These are phyloP conservation scores for Stentor roeselii DNA, from an alignment of 73 alveolate species.

Conservation along the genomic window DNA sequence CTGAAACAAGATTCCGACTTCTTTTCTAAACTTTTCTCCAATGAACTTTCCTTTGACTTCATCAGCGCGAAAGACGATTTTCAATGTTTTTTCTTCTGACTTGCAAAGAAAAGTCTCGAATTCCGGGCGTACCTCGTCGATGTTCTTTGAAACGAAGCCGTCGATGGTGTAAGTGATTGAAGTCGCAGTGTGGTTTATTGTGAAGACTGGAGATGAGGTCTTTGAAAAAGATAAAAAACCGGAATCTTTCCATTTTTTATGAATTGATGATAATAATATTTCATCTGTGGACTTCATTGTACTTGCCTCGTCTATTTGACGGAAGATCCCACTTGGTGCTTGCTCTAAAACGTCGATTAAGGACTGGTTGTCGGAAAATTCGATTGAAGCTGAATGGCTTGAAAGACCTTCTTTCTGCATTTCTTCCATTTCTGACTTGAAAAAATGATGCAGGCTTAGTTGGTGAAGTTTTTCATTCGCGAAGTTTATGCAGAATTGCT, in stretches of 20 bases:
- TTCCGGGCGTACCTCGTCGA: slow-evolving; percentile 62
- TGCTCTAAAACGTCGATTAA: neutral
- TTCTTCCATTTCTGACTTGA: neutral
- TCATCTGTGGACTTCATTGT: neutral
- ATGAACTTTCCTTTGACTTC: slow-evolving; percentile 54
- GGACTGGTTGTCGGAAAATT: neutral
- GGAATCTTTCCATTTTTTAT: no score
- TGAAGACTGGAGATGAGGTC: neutral
- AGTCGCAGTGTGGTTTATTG: neutral
- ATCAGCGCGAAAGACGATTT: slow-evolving; percentile 42
- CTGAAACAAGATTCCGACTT: slow-evolving; percentile 58
- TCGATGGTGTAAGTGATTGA: slow-evolving; percentile 10
- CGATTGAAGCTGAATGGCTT: neutral
- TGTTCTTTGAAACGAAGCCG: slow-evolving; percentile 68
- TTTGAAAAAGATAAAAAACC: neutral
- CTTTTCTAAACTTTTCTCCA: slow-evolving; percentile 65
- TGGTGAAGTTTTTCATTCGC: neutral
- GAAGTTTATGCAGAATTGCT: neutral
- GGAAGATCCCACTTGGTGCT: neutral
- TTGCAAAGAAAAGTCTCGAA: slow-evolving; percentile 39
- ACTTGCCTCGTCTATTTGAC: neutral
- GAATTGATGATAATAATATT: neutral
- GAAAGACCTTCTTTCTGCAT: no score
- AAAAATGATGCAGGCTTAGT: neutral
- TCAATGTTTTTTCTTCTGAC: slow-evolving; percentile 45